Percentiles rank a stretch among this genome's conserved stretches.
Conservation (phyloP, 2,329 filamentous ascomycete species). For the Colletotrichum sp. region DNA sequence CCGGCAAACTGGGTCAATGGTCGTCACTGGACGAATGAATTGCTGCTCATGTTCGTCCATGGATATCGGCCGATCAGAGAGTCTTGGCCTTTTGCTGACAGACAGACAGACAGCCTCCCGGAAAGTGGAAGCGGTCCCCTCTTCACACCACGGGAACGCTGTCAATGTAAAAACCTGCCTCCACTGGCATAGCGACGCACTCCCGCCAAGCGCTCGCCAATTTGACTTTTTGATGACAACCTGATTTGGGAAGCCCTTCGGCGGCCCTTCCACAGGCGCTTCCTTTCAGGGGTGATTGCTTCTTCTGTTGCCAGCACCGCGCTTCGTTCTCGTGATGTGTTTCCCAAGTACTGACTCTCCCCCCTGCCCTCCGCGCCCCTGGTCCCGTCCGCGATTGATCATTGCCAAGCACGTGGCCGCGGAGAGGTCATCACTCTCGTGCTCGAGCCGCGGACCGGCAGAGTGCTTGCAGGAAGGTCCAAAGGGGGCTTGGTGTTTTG, state of each 20-base stretch:
- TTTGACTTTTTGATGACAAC: slow-evolving; percentile 1
- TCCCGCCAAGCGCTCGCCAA: slow-evolving; percentile 9
- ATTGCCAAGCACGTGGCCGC: neutral
- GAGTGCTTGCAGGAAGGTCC: neutral
- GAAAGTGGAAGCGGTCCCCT: neutral
- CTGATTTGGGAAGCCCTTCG: neutral
- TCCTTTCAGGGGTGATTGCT: neutral
- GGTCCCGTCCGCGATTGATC: neutral
- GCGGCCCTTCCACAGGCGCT: neutral
- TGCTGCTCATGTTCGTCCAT: neutral
- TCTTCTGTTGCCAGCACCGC: neutral
- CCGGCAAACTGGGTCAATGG: neutral
- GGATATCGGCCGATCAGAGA: neutral
- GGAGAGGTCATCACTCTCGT: neutral
- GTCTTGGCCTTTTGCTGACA: neutral
- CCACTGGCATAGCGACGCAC: neutral
- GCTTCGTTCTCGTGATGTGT: slow-evolving; percentile 5
- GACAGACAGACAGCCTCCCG: neutral
- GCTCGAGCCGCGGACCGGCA: neutral
- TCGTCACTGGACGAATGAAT: neutral
- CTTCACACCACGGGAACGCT: neutral
- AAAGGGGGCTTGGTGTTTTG: neutral
- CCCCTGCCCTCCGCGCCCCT: neutral
- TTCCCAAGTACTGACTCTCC: neutral
- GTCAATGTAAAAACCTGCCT: neutral